phyloP scores from a whole-genome alignment of 257 asterid genomes.

The Paulownia fortunei region DNA sequence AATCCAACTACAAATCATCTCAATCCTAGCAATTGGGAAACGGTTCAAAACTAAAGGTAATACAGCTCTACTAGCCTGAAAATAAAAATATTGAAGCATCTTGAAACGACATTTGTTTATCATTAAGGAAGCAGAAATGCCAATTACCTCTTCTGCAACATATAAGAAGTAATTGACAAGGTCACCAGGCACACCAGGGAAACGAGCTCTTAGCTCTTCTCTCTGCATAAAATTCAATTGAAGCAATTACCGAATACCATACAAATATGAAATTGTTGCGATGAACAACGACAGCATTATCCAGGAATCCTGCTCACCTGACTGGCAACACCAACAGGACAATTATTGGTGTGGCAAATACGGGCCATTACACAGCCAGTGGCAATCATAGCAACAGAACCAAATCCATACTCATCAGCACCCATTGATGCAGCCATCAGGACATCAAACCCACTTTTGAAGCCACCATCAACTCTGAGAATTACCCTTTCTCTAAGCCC shows the following conservation, averaged over 20 bases:
- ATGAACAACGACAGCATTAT: no score
- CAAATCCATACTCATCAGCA: slow-evolving; percentile 98
- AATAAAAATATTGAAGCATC: not conserved
- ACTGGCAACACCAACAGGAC: slow-evolving; percentile 99
- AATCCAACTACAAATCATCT: not conserved
- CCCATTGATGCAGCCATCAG: slow-evolving; percentile 98
- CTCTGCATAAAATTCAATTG: slow-evolving; percentile 60
- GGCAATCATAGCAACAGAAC: slow-evolving; percentile 99
- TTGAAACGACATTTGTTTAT: no score
- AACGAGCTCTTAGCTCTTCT: slow-evolving; percentile 98
- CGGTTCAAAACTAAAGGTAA: not conserved
- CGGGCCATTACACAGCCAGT: slow-evolving; percentile 99
- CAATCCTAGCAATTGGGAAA: not conserved
- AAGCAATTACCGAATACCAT: no score
- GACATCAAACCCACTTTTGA: slow-evolving; percentile 97
- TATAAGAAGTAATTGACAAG: slow-evolving; percentile 91
- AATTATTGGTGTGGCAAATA: slow-evolving; percentile 97
- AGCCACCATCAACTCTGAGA: slow-evolving; percentile 99
- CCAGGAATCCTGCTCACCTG: slow-evolving; percentile 60
- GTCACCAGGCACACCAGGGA: slow-evolving; percentile 99
- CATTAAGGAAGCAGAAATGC: not conserved
- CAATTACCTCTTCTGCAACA: slow-evolving; percentile 93
- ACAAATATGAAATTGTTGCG: no score
- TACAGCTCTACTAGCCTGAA: slow-evolving; percentile 1
- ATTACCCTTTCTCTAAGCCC: slow-evolving; percentile 99